Evolutionary conservation across 139 green algal genomes (phyloP).

Genomic region (Volvox reticuliferus): DNA sequence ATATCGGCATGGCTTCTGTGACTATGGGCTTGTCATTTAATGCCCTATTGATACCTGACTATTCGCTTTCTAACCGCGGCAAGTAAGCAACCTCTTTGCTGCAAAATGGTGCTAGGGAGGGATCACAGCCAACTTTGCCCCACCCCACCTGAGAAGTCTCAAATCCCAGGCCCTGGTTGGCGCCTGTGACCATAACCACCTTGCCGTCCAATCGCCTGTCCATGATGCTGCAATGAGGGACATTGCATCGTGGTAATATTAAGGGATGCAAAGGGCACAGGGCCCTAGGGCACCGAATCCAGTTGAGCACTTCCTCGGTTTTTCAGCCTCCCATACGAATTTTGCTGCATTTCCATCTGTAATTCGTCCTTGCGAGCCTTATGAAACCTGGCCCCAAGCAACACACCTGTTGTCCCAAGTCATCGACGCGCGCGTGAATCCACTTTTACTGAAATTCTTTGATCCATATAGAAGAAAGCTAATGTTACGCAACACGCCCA

Average conservation of each 20-base stretch:
- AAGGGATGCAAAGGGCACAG: too few species aligned
- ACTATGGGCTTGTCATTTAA: too few species aligned
- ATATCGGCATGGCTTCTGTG: too few species aligned
- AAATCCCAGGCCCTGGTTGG: constrained; percentile 77
- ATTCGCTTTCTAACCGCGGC: too few species aligned
- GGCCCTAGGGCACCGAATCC: too few species aligned
- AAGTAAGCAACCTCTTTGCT: too few species aligned
- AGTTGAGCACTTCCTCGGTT: too few species aligned
- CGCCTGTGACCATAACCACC: constrained; percentile 74
- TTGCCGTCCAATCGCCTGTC: constrained; percentile 60
- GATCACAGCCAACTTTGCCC: not conserved
- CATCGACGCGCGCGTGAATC: constrained; percentile 57
- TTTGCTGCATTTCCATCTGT: too few species aligned
- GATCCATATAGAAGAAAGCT: constrained; percentile 66
- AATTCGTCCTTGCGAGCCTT: too few species aligned
- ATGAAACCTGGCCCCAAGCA: not conserved
- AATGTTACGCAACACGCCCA: constrained; percentile 46
- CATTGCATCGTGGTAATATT: not conserved
- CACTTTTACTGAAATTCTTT: constrained; percentile 67
- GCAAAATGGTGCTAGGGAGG: too few species aligned
- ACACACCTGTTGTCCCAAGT: constrained; percentile 65
- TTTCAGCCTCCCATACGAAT: too few species aligned
- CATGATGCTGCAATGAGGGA: constrained; percentile 48
- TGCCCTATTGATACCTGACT: too few species aligned
- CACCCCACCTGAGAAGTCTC: constrained; percentile 52